These are phyloP conservation scores for Chernovozyma aurita DNA, from an alignment of 1,139 yeast genomes.

Conservation along the genomic window DNA sequence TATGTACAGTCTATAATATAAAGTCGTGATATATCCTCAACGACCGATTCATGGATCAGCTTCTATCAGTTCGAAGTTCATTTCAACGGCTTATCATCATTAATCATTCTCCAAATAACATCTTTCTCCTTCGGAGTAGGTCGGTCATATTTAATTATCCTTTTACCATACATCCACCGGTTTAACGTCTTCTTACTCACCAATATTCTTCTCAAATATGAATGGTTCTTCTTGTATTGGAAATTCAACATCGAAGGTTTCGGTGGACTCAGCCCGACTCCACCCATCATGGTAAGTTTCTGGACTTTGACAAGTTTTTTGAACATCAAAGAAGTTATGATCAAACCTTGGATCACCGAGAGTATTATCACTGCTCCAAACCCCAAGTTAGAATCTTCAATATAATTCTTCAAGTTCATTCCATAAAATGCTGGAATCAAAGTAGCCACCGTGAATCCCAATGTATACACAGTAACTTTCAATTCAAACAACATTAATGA, in stretches of 20 bases:
- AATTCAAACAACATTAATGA: slow-evolving; percentile 86
- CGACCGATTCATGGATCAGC: no score
- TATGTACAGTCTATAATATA: no score
- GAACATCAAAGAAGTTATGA: slow-evolving; percentile 42
- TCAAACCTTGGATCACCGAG: slow-evolving; percentile 42
- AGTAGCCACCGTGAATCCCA: slow-evolving; percentile 77
- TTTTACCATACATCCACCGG: slow-evolving; percentile 25
- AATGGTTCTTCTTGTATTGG: not conserved
- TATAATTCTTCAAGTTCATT: slow-evolving; percentile 87
- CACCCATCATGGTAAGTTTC: slow-evolving; percentile 59
- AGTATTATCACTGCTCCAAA: slow-evolving; percentile 56
- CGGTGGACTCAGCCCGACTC: slow-evolving; percentile 1
- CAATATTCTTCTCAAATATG: slow-evolving; percentile 1
- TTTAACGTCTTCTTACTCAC: slow-evolving; percentile 10
- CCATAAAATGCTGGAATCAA: slow-evolving; percentile 73
- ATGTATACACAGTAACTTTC: slow-evolving; percentile 77
- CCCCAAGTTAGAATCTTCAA: slow-evolving; percentile 72
- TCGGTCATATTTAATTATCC: slow-evolving; percentile 25
- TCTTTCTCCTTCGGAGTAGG: slow-evolving; percentile 50
- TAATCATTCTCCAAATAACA: slow-evolving; percentile 71
- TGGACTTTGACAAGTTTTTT: slow-evolving; percentile 53
- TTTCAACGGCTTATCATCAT: slow-evolving; percentile 45
- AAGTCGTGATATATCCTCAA: no score
- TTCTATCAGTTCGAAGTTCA: no score
- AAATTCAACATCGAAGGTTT: not conserved